Percentiles rank a stretch among this genome's conserved stretches.
Evolutionary conservation across 1,284 basidiomycete species (phyloP).

Genomic region (Cystobasidium pallidum): DNA sequence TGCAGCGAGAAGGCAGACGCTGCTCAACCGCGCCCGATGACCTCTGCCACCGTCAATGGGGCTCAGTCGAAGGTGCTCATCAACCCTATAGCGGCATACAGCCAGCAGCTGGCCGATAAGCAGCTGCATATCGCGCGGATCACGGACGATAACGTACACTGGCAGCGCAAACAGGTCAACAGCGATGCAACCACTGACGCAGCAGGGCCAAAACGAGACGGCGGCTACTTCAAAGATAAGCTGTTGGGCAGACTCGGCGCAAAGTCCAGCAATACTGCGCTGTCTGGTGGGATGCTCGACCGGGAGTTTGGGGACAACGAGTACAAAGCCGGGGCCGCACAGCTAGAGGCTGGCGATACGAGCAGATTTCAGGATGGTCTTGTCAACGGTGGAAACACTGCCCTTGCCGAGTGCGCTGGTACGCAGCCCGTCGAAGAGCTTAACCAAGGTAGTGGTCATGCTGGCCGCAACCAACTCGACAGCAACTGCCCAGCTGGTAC

Average conservation of each 20-base stretch:
- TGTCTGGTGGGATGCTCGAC: conserved; percentile 27
- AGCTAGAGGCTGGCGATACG: conserved; percentile 4
- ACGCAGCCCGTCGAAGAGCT: background rate
- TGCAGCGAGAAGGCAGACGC: background rate
- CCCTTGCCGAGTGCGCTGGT: background rate
- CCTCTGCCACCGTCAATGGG: background rate
- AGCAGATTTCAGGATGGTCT: background rate
- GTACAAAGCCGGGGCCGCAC: conserved; percentile 7
- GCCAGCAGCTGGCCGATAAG: conserved; percentile 34
- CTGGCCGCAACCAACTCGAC: background rate
- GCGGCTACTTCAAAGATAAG: conserved; percentile 14
- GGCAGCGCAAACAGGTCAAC: conserved; percentile 15
- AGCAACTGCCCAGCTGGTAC: background rate
- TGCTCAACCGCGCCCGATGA: background rate
- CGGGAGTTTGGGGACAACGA: conserved; percentile 2
- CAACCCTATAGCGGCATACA: conserved; percentile 42
- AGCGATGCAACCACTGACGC: background rate
- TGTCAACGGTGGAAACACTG: background rate
- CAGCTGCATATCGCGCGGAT: conserved; percentile 25
- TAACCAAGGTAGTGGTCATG: background rate
- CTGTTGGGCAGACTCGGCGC: conserved; percentile 12
- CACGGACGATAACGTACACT: conserved; percentile 19
- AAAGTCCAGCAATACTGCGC: conserved; percentile 10
- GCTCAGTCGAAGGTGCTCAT: conserved; percentile 15
- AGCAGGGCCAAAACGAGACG: background rate